Base-by-base conservation (phyloP, 1,139 yeast genomes). In the Candida glucosophila region DNA sequence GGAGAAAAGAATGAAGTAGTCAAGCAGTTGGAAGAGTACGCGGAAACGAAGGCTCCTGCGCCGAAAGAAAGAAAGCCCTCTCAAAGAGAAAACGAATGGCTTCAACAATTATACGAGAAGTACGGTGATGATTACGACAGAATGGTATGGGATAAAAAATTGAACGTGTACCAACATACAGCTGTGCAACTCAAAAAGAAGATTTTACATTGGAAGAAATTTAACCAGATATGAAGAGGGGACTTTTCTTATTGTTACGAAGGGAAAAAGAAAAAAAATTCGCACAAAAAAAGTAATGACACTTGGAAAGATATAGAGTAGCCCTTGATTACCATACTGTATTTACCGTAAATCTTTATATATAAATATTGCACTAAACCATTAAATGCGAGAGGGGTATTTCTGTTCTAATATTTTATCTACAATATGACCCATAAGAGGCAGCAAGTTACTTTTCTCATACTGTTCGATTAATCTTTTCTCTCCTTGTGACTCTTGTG, bases 61-160 rank as follows among this genome's bases (percentile, higher is more conserved):
- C 69, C 56, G 32, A 53, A 41, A 25, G 78, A 64, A 33, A 68
- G 85, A 43, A 58, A 52, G 22, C 80, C 73, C 40, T 73, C 86
- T 29, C 77, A 69, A 23, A 62, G 94, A 41, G 97, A 90, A 52
- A 56, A 52, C 25, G 80, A 69, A 20, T 85, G 95, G 94, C 54
- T 85, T 23, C 55, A 54, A 27, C 54, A 55, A 14, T 61, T 90
- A 26, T 67, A 77, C 32, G 73, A 70, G 16, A 85, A 83, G 52
- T 75, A 90, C 47, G 96, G 96, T 12, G 93, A 86, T 36, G 79
- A 90, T 49, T 86, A 76, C 48, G 78, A 72, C 27, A 81, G 76
- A 43, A 90, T 92, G 97, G 79, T 76, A 49, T 80, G 94, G 81
- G 98, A 90, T 49, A 73, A 70, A 56, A 81, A 80, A 50, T 63